Evolutionary conservation across 2,329 filamentous ascomycete genomes (phyloP).

Genomic region (Aspergillus caelatus): DNA sequence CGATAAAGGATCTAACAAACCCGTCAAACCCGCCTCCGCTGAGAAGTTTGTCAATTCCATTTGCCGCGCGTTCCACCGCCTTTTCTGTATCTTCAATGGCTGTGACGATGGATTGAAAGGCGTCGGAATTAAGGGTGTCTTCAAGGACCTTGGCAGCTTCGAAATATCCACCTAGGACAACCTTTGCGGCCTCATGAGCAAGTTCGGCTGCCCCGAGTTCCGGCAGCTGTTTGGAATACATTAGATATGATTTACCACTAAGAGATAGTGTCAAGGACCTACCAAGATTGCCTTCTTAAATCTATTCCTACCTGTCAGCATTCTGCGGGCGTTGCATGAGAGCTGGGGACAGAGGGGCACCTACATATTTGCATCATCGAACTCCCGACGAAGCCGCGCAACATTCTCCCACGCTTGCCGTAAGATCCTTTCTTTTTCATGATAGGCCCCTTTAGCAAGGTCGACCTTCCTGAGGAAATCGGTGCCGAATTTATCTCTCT

Average conservation of each 20-base stretch:
- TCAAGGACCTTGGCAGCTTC: not conserved
- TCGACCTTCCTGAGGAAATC: not conserved
- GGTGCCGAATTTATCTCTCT: not conserved
- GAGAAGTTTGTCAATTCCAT: not conserved
- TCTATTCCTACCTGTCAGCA: not conserved
- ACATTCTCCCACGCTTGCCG: not conserved
- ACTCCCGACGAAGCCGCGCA: not conserved
- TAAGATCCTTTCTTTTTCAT: not conserved
- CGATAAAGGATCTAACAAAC: not conserved
- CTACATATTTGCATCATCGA: accelerated
- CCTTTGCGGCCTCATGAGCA: not conserved
- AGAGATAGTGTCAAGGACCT: not conserved
- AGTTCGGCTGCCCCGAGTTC: not conserved
- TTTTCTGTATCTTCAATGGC: not conserved
- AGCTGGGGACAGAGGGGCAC: not conserved
- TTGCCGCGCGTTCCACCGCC: not conserved
- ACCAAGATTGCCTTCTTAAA: not conserved
- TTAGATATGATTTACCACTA: not conserved
- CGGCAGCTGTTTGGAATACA: not conserved
- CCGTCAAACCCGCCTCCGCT: not conserved
- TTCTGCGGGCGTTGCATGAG: not conserved
- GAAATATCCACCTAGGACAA: accelerated
- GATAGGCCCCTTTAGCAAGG: not conserved
- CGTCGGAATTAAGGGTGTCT: not conserved
- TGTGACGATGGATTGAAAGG: not conserved